Percentiles rank a stretch among this genome's conserved stretches.
Evolutionary conservation across 2,329 filamentous ascomycete genomes (phyloP).

Genomic region (Cladophialophora carrionii): DNA sequence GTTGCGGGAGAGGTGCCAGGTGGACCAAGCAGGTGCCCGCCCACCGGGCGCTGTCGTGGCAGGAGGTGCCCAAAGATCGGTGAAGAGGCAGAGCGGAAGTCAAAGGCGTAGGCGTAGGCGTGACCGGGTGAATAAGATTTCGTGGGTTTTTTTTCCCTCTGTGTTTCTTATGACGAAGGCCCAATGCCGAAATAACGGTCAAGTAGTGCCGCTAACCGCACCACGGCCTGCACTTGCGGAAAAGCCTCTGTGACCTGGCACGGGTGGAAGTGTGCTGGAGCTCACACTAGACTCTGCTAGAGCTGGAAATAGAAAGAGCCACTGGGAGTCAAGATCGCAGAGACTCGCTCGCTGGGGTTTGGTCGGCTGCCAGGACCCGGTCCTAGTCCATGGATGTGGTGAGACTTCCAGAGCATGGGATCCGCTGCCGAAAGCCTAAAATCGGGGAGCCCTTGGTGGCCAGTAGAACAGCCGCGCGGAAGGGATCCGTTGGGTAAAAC

Average conservation of each 20-base stretch:
- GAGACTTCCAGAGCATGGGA: conserved; percentile 16
- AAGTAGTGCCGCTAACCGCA: neutral
- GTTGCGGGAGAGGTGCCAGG: conserved; percentile 2
- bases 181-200: conserved; percentile 12
- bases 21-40: conserved; percentile 15
- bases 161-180: neutral
- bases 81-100: conserved; percentile 6
- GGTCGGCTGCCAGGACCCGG: conserved; percentile 14
- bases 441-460: conserved; percentile 16
- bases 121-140: conserved; percentile 8
- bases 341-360: conserved; percentile 6
- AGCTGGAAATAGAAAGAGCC: conserved; percentile 16
- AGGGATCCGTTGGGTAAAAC: conserved; percentile 27
- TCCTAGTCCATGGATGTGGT: conserved; percentile 13
- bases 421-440: conserved; percentile 29
- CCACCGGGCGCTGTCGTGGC: conserved; percentile 8
- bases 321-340: conserved; percentile 5
- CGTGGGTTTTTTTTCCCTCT: conserved; percentile 14
- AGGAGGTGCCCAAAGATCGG: conserved; percentile 18
- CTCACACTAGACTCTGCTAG: conserved; percentile 5
- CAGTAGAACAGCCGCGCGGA: conserved; percentile 25
- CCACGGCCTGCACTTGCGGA: neutral
- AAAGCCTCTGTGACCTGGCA: conserved; percentile 7
- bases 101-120: conserved; percentile 4
- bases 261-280: conserved; percentile 18